Evolutionary conservation across 1,284 basidiomycete genomes (phyloP), one percentile per base, ranked within the genome.

Genomic region (Trichosporon sp.): DNA sequence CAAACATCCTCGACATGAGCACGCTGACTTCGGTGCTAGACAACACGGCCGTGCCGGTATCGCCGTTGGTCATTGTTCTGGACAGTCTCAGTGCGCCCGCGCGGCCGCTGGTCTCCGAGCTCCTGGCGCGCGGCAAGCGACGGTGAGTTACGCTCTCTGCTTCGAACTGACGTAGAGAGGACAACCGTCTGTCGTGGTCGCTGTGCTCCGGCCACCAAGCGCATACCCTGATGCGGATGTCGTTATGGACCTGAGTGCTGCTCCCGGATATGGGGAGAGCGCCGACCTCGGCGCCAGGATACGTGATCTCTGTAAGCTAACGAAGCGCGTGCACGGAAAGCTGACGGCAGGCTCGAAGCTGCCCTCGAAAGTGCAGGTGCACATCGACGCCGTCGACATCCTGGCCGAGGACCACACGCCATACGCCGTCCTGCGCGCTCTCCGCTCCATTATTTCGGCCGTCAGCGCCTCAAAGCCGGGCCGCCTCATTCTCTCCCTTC

Each of bases 401-500:
- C 70, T 83, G 3, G 80, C 79, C 0, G 80, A 83, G 56, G 83
- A 82, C 67, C 75, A 78, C 51, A 75, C 73, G 0, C 54, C 75
- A 2, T 67, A 73, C 0, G 69, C 65, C 0, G 76, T 76, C 0
- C 51, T 79, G 14, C 71, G 73, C 7, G 66, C 83, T 8, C 70
- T 83, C 26, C 75, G 79, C 32, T 68, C 40, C 2, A 61, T 83
- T 1, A 68, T 82, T 12, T 63, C 73, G 11, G 64, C 68, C 0
- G 69, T 74, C 4, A n/a, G 10, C 32, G 43, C 8, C 4, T 56
- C 38, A 10, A 51, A 61, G 32, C 48, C 12, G 66, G 67, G 4
- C 21, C 88, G 89, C 56, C 85, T 95, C 11, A 85, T 91, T 64
- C 79, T 94, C 0, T 90, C 93, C 71, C 81, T 88, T 6, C 85